phyloP scores from a whole-genome alignment of 2,329 filamentous ascomycete genomes.

The Diaporthe nobilis region DNA sequence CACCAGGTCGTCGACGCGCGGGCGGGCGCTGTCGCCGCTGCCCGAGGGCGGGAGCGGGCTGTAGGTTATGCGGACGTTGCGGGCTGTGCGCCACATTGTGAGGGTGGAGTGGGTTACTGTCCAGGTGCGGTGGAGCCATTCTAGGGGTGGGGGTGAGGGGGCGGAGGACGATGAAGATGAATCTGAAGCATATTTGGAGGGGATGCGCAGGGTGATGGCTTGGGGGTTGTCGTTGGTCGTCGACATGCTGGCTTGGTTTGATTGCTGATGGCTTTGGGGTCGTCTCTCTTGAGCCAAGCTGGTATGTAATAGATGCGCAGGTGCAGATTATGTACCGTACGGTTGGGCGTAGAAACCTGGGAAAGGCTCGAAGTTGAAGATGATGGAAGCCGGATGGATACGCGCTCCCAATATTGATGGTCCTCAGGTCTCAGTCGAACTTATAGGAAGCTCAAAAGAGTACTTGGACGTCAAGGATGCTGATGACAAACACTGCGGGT shows the following conservation, averaged over 20 bases:
- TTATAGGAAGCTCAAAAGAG: background rate
- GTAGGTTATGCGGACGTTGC: conserved; percentile 87
- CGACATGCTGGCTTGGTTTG: conserved; percentile 25
- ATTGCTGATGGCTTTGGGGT: no score
- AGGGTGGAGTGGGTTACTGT: conserved; percentile 82
- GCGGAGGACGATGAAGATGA: conserved; percentile 46
- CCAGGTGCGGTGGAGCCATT: conserved; percentile 78
- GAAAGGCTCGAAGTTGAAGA: no score
- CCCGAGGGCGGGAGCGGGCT: conserved; percentile 59
- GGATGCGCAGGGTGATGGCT: conserved; percentile 57
- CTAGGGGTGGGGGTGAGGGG: conserved; percentile 63
- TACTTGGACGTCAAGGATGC: background rate
- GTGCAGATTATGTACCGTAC: background rate
- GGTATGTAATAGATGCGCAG: background rate
- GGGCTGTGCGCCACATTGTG: conserved; percentile 83
- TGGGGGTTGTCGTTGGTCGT: background rate
- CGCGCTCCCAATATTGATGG: no score
- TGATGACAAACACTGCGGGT: background rate
- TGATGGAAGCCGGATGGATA: background rate
- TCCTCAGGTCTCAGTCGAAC: background rate
- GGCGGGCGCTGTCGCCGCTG: conserved; percentile 40
- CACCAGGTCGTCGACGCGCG: conserved; percentile 79
- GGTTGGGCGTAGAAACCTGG: background rate
- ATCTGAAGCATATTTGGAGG: conserved; percentile 62
- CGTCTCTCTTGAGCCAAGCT: background rate